Evolutionary conservation across 805 yeast genomes (phyloP).

Genomic region (Lachancea sp.): DNA sequence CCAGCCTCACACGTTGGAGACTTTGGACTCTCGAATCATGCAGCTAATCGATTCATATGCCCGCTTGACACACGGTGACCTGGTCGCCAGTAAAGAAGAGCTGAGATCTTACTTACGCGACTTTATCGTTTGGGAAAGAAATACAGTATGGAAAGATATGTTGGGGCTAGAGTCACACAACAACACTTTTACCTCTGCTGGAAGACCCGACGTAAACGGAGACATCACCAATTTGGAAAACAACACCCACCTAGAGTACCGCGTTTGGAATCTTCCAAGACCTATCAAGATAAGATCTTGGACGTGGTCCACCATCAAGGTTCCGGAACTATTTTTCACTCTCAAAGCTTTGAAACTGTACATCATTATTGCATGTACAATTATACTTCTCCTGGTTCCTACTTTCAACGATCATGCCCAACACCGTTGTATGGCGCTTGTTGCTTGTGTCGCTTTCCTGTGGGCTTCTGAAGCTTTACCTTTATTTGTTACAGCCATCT

Average conservation of each 20-base stretch:
- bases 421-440: slow-evolving; percentile 58
- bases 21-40: slow-evolving; percentile 48
- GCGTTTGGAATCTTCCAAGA: slow-evolving; percentile 29
- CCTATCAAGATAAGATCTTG: slow-evolving; percentile 23
- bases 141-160: slow-evolving; percentile 95
- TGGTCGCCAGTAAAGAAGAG: slow-evolving; percentile 45
- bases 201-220: slow-evolving; percentile 35
- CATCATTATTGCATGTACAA: slow-evolving; percentile 46
- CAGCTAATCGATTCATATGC: slow-evolving; percentile 51
- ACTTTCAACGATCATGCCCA: slow-evolving; percentile 58
- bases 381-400: slow-evolving; percentile 48
- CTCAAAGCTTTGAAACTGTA: slow-evolving; percentile 44
- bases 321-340: slow-evolving; percentile 46
- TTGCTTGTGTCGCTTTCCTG: slow-evolving; percentile 57
- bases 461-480: slow-evolving; percentile 98
- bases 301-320: slow-evolving; percentile 27
- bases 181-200: slow-evolving; percentile 28
- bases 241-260: slow-evolving; percentile 27
- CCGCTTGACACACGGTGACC: slow-evolving; percentile 34
- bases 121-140: slow-evolving; percentile 93
- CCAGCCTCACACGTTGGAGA: slow-evolving; percentile 38
- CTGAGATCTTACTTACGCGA: slow-evolving; percentile 66
- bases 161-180: slow-evolving; percentile 76
- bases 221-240: slow-evolving; percentile 16
- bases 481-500: slow-evolving; percentile 78